Percentiles rank a stretch among this genome's conserved stretches.
phyloP scores from a whole-genome alignment of 257 asterid genomes.

The Ehretia macrophylla region DNA sequence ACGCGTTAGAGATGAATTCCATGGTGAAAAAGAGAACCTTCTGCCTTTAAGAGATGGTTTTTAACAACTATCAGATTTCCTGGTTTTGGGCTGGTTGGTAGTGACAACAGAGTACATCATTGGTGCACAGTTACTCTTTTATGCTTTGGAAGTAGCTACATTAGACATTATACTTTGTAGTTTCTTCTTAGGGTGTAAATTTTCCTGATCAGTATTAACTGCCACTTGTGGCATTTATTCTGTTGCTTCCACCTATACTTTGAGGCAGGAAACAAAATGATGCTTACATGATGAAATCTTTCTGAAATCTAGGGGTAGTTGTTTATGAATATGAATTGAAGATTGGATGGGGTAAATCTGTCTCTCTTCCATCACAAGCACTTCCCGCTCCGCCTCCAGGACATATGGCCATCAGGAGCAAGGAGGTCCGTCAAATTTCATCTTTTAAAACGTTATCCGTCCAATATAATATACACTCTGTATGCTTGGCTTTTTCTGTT shows the following conservation, averaged over 20 bases:
- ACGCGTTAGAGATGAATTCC: too few species aligned
- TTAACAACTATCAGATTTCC: not conserved
- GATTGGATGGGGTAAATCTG: constrained; percentile 98
- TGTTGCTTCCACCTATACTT: not conserved
- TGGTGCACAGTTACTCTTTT: not conserved
- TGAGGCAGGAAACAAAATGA: not conserved
- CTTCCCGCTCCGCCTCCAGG: constrained; percentile 99
- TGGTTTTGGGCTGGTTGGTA: not conserved
- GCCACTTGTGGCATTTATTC: not conserved
- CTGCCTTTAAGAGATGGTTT: too few species aligned
- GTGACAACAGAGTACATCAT: too few species aligned
- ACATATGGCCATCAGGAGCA: constrained; percentile 97
- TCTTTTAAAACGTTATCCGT: not conserved
- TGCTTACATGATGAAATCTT: not conserved
- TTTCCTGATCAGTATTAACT: not conserved
- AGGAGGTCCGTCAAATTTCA: constrained; percentile 56
- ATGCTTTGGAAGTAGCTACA: not conserved
- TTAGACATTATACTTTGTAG: not conserved
- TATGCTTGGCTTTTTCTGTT: not conserved
- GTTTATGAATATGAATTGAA: constrained; percentile 92
- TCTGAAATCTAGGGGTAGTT: constrained; percentile 65
- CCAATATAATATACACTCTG: not conserved
- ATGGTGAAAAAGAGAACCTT: too few species aligned
- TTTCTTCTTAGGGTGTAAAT: not conserved
- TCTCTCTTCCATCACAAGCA: constrained; percentile 96